Evolutionary conservation across 2,329 filamentous ascomycete species (phyloP), one percentile per base, ranked within the genome.

Genomic region (Phialophora expanda): DNA sequence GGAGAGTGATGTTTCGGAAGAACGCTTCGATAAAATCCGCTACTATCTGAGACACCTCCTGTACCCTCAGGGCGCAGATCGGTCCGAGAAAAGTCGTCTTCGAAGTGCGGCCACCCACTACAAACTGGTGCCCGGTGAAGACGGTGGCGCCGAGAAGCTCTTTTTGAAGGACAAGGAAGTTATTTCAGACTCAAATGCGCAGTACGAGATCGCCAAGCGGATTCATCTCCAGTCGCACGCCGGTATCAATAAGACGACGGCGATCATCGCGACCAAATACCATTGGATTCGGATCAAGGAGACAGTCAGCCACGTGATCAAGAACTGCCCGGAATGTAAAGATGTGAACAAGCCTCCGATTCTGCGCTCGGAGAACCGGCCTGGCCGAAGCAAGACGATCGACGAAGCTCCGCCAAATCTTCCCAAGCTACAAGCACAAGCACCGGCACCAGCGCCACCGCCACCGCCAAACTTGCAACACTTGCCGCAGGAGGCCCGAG

Each of bases 141-240:
- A 83, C 54, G 80, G 82, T 4, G 80, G 79, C 32, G 72, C 74
- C 2, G 91, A 94, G 76, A 92, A 91, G 76, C 84, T 98, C 70
- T 96, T 97, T 92, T 87, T 98, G 74, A 97, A 97, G 79, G 94
- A 94, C 76, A 98, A 98, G 79, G 94, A 98, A 80, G 94, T 99
- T 66, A 91, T 99, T 68, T 90, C 91, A 28, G 93, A 97, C 77
- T 92, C 93, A 12, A 87, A 90, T 73, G 87, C 88, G 70, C 95
- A 99, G 81, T 96, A 96, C 77, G 91, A 95, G 66, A 95, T 98
- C 73, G 92, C 93, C 12, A 85, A 90, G 54, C 83, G 85, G 65
- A 85, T 93, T 44, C 95, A 99, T 78, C 83, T 87, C 61, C 79
- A 83, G 64, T 85, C 89, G 50, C 95, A 99, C 75, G 92, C 90